A percentile compares a stretch with the other conserved stretches of the same genome.
These are phyloP conservation scores for Leishmania mexicana DNA, from an alignment of 208 protist genomes.

Conservation along the genomic window DNA sequence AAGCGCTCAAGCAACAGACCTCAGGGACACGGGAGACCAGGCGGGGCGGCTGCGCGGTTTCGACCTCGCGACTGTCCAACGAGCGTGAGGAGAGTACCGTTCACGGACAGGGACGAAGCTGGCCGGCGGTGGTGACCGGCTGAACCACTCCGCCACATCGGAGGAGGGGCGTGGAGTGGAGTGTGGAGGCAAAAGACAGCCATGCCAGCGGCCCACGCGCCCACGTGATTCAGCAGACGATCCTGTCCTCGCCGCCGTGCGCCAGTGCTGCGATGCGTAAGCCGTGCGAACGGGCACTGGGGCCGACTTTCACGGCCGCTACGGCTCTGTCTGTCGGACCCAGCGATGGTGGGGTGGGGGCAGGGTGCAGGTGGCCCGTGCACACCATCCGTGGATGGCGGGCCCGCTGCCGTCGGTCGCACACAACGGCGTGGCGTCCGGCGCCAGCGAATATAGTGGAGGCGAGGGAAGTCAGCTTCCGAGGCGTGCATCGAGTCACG, in stretches of 20 bases:
- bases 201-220: too few species aligned
- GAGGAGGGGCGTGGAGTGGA: background rate
- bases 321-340: background rate
- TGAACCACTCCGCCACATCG: background rate
- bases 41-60: too few species aligned
- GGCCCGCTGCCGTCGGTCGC: background rate
- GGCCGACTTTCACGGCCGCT: slow-evolving; percentile 5
- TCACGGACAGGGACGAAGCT: background rate
- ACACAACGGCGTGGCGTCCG: background rate
- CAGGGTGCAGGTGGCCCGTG: background rate
- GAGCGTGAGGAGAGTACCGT: background rate
- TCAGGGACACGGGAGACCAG: too few species aligned
- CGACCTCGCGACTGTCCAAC: too few species aligned
- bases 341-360: background rate
- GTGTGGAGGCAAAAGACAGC: background rate
- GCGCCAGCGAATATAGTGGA: background rate
- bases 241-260: background rate
- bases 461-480: background rate
- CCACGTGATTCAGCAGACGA: too few species aligned
- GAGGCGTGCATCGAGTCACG: background rate
- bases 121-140: background rate
- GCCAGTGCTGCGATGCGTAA: background rate
- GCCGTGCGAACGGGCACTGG: background rate
- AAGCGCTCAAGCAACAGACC: too few species aligned
- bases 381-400: background rate